Base-by-base conservation (phyloP, 2,329 filamentous ascomycete genomes). In the Neonectria faginata region DNA sequence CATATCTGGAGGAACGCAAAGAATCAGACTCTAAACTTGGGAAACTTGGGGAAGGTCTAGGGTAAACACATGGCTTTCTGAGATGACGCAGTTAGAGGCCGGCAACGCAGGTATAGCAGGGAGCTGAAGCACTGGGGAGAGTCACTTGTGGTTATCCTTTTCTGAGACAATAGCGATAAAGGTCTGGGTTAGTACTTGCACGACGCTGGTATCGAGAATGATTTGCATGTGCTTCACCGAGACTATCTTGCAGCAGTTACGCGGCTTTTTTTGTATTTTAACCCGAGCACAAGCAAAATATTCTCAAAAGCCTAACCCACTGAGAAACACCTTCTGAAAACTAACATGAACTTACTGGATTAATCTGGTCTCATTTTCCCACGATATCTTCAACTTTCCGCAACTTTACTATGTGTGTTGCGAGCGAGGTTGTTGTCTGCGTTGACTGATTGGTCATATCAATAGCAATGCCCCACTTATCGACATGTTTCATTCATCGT, bases 391-490 rank as follows among this genome's bases (percentile, higher is more conserved):
- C 14, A 42, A 18, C 39, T 42, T 20, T 4, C 20, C n/a, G 25
- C 12, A 9, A 8, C 12, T 14, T 18, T 10, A 22, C 7, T 3
- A 20, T 56, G 39, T n/a, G 18, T 39, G 50, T 18, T 47, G 29
- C 18, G 14, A n/a, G n/a, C n/a, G 5, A 33, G 8, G 31, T 47
- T 27, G 14, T 14, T 16, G 27, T 16, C 12, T 3, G 8, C 3
- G 4, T 18, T 42, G 29, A 1, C 16, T 61, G 18, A 76, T 77
- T 77, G 75, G 76, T 57, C 72, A 78, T 48, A 71, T 78, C 65
- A 47, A 70, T 59, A 75, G 75, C 76, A 78, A 78, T 18, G 59
- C 10, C 51, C 75, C 71, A 68, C 61, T 71, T 60, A 54, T 60
- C 3, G 27, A 5, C 22, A 29, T 20, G 42, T 48, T 18, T 45